Conservation (phyloP, 2,329 filamentous ascomycete genomes). For the Colletotrichum navitas region DNA sequence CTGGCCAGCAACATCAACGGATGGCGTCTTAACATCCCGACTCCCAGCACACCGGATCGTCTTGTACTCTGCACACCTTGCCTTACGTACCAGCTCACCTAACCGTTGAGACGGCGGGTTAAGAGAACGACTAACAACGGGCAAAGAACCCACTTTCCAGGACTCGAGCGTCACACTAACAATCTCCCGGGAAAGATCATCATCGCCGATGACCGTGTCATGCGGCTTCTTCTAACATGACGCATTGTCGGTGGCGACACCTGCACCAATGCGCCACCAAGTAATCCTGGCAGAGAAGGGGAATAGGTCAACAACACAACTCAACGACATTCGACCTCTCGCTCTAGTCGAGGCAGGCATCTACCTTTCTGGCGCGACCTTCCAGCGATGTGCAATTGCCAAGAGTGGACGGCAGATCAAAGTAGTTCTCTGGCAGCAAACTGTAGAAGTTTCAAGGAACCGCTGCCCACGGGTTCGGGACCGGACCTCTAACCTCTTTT, state of each 20-base stretch:
- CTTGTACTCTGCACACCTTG: no score
- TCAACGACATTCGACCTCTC: not conserved
- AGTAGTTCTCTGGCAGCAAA: slow-evolving; percentile 25
- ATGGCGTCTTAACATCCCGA: slow-evolving; percentile 11
- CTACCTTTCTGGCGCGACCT: slow-evolving; percentile 21
- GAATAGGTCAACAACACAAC: not conserved
- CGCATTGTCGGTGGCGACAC: slow-evolving; percentile 34
- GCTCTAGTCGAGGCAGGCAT: slow-evolving; percentile 14
- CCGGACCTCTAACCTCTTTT: slow-evolving; percentile 22
- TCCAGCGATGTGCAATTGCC: slow-evolving; percentile 6
- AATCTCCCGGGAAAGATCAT: slow-evolving; percentile 4
- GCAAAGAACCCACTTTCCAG: slow-evolving; percentile 12
- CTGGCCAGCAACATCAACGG: not conserved
- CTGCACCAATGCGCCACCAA: slow-evolving; percentile 24
- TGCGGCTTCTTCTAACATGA: slow-evolving; percentile 1
- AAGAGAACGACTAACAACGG: slow-evolving; percentile 5
- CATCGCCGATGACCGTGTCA: slow-evolving; percentile 17
- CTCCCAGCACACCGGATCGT: not conserved
- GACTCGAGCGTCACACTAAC: slow-evolving; percentile 25
- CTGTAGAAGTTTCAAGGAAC: slow-evolving; percentile 29
- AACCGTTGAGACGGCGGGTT: slow-evolving; percentile 8
- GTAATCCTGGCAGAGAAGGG: slow-evolving; percentile 21
- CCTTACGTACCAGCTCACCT: not conserved
- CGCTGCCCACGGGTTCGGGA: slow-evolving; percentile 14
- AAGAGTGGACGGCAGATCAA: slow-evolving; percentile 1